Evolutionary conservation across 306 rosid genomes (phyloP), one percentile per base, ranked within the genome.

Genomic region (Inga leiocalycina): DNA sequence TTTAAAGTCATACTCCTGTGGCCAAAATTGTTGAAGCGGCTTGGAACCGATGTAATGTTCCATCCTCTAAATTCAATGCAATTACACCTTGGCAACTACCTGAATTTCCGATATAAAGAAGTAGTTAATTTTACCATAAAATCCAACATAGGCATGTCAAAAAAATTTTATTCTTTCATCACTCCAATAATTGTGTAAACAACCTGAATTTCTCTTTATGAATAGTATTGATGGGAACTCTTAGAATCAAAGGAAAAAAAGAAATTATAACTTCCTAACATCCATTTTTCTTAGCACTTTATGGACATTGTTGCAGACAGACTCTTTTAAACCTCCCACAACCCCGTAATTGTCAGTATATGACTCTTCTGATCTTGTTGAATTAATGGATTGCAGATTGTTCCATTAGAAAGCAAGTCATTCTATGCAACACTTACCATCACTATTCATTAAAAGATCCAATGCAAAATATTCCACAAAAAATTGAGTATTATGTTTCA

Each of bases 11-110:
- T 91, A 95, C 98, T 97, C 98, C 98, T 1, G 98, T 95, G 56
- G 98, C 97, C 86, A 95, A 86, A 89, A 95, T 95, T 79, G 97
- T 95, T 16, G 97, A 90, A 64, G 90, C 89, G 72, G 98, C 91
- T 64, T 68, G 95, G 95, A 95, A 95, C 64, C 98, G 91, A 85
- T 95, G 98, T 68, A 95, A 85, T 64, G 98, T 93, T 67, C 98
- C 97, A 64, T 95, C 98, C 85, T 95, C 98, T 92, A 87, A 84
- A 79, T 93, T 95, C 82, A 93, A 83, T 51, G 98, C 98, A 78
- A 95, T 89, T 35, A 93, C 97, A 74, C 97, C 98, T 92, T 95
- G 98, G 87, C 98, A 95, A 86, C 66, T 88, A 69, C 98, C 98
- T 95, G 82, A 43, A 81, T 57, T 72, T 79, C 76, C 83, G 82